These are phyloP conservation scores for Penicillium sp. DNA, from an alignment of 2,329 filamentous ascomycete species.

Conservation along the genomic window DNA sequence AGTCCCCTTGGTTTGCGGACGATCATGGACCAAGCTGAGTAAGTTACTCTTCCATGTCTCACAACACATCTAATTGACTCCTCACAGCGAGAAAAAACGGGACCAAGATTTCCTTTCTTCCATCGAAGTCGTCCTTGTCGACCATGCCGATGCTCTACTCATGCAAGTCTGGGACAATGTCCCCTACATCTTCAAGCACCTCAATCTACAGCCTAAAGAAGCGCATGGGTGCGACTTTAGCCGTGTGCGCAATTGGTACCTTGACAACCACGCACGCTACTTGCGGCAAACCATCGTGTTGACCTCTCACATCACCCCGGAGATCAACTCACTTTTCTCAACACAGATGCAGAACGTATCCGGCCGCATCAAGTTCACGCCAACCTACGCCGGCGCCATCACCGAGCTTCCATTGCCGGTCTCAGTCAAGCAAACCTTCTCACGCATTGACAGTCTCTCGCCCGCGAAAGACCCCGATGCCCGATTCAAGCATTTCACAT, in stretches of 20 bases:
- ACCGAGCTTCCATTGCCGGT: constrained; percentile 65
- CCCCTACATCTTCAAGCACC: constrained; percentile 84
- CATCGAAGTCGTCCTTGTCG: constrained; percentile 85
- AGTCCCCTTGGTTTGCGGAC: constrained; percentile 88
- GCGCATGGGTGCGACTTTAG: constrained; percentile 92
- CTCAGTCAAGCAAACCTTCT: constrained; percentile 82
- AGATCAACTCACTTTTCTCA: constrained; percentile 78
- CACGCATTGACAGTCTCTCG: constrained; percentile 73
- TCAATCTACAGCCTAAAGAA: constrained; percentile 88
- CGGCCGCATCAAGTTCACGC: constrained; percentile 74
- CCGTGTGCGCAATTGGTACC: constrained; percentile 85
- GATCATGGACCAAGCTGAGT: constrained; percentile 79
- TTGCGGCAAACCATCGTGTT: constrained; percentile 85
- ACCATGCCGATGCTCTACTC: constrained; percentile 87
- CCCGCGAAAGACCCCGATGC: constrained; percentile 79
- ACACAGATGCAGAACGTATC: constrained; percentile 76
- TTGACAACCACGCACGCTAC: constrained; percentile 79
- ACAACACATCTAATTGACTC: neutral
- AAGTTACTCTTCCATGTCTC: constrained; percentile 36
- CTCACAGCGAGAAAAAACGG: constrained; percentile 58
- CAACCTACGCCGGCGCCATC: constrained; percentile 70
- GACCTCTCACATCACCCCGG: constrained; percentile 82
- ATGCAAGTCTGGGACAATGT: constrained; percentile 99
- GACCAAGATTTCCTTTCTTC: constrained; percentile 93
- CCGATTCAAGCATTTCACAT: constrained; percentile 88